Evolutionary conservation across 108 stramenopile genomes (phyloP), one percentile per base, ranked within the genome.

Genomic region (Pseudonitzschia multistriata): DNA sequence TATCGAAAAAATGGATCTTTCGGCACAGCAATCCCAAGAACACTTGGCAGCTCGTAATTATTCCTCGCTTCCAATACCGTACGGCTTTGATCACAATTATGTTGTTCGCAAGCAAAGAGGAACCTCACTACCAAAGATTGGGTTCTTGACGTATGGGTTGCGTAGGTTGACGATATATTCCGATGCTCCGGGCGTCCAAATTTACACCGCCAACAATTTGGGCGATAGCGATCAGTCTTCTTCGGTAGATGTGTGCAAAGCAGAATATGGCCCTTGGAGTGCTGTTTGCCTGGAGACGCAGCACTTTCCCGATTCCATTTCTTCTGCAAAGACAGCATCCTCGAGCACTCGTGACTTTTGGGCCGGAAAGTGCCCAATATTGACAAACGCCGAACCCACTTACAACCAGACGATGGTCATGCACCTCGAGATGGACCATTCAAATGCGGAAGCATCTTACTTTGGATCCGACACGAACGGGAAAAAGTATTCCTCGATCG

Each of bases 221-320:
- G 72, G 74, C 49, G 79, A 79, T 37, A 59, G 45, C 22, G 17
- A 52, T 7, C 40, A 75, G 50, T 66, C 73, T 57, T 21, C 34
- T 0, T 36, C 66, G 25, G 37, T 39, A 14, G 42, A 35, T 3
- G 40, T 84, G 22, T 83, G 79, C 78, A 88, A 85, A 52, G 80
- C 82, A 34, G 28, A 28, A 0, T 93, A 93, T 70, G 33, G 35
- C 21, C 79, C 73, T 42, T 89, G 89, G 86, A 81, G 84, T 62
- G 91, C 83, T 2, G 40, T 96, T 21, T 94, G 93, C 69, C 78
- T 96, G 17, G 96, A 96, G 56, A 93, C 93, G 5, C 92, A 96
- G 67, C 79, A 87, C 31, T 93, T 82, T 70, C 96, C 96, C 1
- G 92, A 93, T 64, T 83, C 89, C 14, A 78, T 84, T 24, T 14